A percentile compares a stretch with the other conserved stretches of the same genome.
Conservation (phyloP, 345 rosid species). For the Aurinia saxatilis region DNA sequence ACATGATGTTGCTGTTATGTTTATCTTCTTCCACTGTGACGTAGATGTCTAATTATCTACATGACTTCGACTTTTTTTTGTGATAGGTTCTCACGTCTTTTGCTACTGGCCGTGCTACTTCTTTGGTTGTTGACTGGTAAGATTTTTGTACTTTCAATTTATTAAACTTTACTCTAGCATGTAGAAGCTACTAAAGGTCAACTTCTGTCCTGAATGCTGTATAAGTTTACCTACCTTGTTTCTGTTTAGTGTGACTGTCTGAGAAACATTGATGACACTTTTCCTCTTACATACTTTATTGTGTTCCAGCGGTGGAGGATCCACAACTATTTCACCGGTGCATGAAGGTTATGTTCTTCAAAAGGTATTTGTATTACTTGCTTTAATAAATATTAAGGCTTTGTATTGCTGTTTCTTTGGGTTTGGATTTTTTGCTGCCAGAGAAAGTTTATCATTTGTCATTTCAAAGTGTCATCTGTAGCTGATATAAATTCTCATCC, state of each 20-base stretch:
- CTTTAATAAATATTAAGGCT: neutral
- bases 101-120: slow-evolving; percentile 97
- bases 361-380: slow-evolving; percentile 44
- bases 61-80: slow-evolving; percentile 13
- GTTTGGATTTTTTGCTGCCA: neutral
- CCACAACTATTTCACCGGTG: slow-evolving; percentile 90
- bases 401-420: neutral
- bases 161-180: neutral
- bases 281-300: neutral
- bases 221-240: neutral
- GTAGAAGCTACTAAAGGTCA: slow-evolving; percentile 1
- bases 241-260: neutral
- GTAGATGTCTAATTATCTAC: slow-evolving; percentile 11
- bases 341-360: slow-evolving; percentile 99
- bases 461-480: neutral
- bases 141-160: slow-evolving; percentile 2
- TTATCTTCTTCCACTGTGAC: neutral
- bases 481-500: neutral
- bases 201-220: slow-evolving; percentile 5
- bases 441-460: neutral
- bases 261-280: slow-evolving; percentile 1
- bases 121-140: slow-evolving; percentile 95
- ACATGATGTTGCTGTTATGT: neutral
- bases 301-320: slow-evolving; percentile 89
- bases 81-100: slow-evolving; percentile 93